Conservation (phyloP, 2,329 filamentous ascomycete genomes). For the Didymella keratinophila region DNA sequence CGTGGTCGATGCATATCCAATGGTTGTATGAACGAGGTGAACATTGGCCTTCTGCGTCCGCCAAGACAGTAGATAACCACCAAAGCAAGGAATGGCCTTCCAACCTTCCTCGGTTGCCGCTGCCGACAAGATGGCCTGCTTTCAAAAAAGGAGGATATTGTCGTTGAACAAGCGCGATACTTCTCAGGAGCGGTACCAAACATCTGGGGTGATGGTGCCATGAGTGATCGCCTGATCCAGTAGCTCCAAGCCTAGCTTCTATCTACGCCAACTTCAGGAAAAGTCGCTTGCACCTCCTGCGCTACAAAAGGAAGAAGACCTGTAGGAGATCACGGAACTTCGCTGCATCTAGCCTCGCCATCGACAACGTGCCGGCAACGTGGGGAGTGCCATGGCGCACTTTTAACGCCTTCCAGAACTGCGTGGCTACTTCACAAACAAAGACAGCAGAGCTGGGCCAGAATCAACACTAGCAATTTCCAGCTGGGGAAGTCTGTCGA, state of each 20-base stretch:
- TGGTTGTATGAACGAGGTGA: not conserved
- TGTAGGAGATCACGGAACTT: not conserved
- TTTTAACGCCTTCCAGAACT: not conserved
- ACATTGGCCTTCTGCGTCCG: not conserved
- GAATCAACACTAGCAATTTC: too few species aligned
- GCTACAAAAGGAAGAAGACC: not conserved
- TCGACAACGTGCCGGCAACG: conserved; percentile 2
- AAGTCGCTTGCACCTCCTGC: not conserved
- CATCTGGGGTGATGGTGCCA: not conserved
- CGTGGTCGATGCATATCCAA: not conserved
- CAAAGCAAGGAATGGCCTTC: not conserved
- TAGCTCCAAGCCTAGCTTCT: conserved; percentile 5
- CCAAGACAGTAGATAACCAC: not conserved
- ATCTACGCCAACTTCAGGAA: conserved; percentile 3
- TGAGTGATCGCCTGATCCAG: conserved; percentile 1
- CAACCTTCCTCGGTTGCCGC: not conserved
- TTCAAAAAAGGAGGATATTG: not conserved
- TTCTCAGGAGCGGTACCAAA: not conserved
- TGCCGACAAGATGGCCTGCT: not conserved
- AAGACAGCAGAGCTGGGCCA: not conserved
- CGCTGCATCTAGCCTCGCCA: conserved; percentile 4
- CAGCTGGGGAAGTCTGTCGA: not conserved
- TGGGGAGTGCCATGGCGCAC: not conserved
- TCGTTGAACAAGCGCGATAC: not conserved
- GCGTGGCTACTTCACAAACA: not conserved